A percentile compares a stretch with the other conserved stretches of the same genome.
Evolutionary conservation across 2,329 filamentous ascomycete genomes (phyloP).

Genomic region (Aaosphaeria pasadenensis): DNA sequence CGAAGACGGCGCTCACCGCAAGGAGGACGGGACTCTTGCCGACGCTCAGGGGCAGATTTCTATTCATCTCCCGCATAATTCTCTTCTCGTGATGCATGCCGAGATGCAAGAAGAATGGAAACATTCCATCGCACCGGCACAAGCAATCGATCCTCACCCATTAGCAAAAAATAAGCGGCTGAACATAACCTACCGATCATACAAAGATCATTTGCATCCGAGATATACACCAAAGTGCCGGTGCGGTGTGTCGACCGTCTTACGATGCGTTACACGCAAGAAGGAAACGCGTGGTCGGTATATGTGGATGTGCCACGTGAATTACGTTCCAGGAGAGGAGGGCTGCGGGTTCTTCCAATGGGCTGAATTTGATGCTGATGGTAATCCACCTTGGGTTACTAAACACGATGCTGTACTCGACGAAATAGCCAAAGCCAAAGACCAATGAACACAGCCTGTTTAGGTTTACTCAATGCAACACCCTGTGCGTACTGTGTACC

Average conservation of each 20-base stretch:
- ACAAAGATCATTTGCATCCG: slow-evolving; percentile 74
- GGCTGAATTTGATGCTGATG: slow-evolving; percentile 60
- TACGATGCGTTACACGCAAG: slow-evolving; percentile 78
- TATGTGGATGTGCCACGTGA: slow-evolving; percentile 90
- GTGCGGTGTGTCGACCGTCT: slow-evolving; percentile 65
- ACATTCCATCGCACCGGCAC: slow-evolving; percentile 74
- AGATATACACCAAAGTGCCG: slow-evolving; percentile 72
- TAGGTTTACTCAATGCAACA: too few species aligned
- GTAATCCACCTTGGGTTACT: slow-evolving; percentile 64
- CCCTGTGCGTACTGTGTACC: too few species aligned
- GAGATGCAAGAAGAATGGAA: slow-evolving; percentile 99
- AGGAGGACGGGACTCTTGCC: slow-evolving; percentile 38
- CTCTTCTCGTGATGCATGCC: slow-evolving; percentile 90
- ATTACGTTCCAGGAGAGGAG: slow-evolving; percentile 64
- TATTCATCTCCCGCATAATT: slow-evolving; percentile 93
- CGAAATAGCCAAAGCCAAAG: too few species aligned
- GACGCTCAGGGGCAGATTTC: slow-evolving; percentile 82
- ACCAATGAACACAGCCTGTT: too few species aligned
- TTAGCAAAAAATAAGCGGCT: slow-evolving; percentile 77
- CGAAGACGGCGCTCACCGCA: slow-evolving; percentile 46
- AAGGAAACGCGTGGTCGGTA: slow-evolving; percentile 75
- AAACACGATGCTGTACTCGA: too few species aligned
- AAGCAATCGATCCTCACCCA: slow-evolving; percentile 79
- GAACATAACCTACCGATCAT: slow-evolving; percentile 92
- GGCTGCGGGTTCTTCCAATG: slow-evolving; percentile 35